Percentiles rank a stretch among this genome's conserved stretches.
Conservation (phyloP, 2,329 filamentous ascomycete species). For the Fonsecaea erecta region DNA sequence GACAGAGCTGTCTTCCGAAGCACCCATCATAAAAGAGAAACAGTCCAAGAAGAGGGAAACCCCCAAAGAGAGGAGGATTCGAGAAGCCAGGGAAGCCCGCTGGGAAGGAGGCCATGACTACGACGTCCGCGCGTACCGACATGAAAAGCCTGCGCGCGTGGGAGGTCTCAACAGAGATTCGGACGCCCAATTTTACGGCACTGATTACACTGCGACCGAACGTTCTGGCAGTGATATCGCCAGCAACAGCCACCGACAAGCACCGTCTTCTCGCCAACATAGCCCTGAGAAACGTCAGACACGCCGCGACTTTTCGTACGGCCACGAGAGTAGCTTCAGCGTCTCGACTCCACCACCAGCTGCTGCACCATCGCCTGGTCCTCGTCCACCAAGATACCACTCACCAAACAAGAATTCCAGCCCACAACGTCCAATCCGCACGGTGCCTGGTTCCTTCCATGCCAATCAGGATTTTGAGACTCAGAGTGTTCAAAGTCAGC, state of each 20-base stretch:
- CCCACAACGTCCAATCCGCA: conserved; percentile 31
- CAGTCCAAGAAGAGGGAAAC: conserved; percentile 45
- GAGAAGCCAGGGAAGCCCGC: conserved; percentile 41
- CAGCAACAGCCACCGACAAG: conserved; percentile 43
- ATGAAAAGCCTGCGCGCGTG: conserved; percentile 83
- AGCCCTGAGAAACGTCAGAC: conserved; percentile 32
- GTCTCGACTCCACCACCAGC: conserved; percentile 24
- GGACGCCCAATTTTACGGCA: conserved; percentile 83
- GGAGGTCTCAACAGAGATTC: conserved; percentile 84
- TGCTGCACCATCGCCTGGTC: conserved; percentile 15
- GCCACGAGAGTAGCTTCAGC: conserved; percentile 33
- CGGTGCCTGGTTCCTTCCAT: conserved; percentile 48
- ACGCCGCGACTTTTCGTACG: conserved; percentile 38
- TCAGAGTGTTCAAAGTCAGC: conserved; percentile 45
- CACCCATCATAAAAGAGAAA: conserved; percentile 44
- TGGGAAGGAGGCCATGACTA: conserved; percentile 67
- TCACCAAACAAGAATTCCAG: conserved; percentile 29
- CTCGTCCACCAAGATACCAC: conserved; percentile 30
- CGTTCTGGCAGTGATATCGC: conserved; percentile 43
- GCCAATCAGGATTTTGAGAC: conserved; percentile 51
- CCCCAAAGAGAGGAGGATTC: conserved; percentile 52
- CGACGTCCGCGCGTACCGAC: conserved; percentile 80
- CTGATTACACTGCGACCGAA: conserved; percentile 68
- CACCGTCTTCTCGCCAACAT: conserved; percentile 22
- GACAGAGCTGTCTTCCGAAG: conserved; percentile 36